Evolutionary conservation across 345 rosid species (phyloP), one percentile per base, ranked within the genome.

Genomic region (Gossypium turneri): DNA sequence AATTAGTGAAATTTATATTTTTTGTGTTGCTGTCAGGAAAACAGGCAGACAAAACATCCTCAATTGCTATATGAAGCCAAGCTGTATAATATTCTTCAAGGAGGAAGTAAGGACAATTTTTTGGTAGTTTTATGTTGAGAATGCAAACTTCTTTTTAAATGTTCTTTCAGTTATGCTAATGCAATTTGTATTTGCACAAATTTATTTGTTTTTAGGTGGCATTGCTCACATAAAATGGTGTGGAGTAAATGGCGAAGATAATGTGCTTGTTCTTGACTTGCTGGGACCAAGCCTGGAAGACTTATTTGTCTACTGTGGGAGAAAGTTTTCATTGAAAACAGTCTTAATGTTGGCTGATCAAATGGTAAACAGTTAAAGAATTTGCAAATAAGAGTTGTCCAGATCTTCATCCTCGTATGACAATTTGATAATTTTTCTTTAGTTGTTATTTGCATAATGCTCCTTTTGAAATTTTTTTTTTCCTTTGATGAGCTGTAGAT

Each of bases 261-360:
- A 89, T 67, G 81, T 81, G 8, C 79, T 86, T 24, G 83, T 87
- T 24, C 65, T 87, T 56, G 93, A 89, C 75, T 78, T 89, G 81
- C 82, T 89, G 17, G 93, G 93, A 61, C 93, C 90, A 0, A 89
- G 91, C 70, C 87, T 89, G 34, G 91, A 89, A 77, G 93, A 89
- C 81, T 67, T 89, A 67, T 88, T 88, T 71, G 90, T 85, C 67
- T 89, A 88, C 61, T 89, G 91, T 61, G 88, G 91, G 74, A 83
- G 91, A 81, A 89, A 89, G 82, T 88, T 89, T 76, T 85, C 90
- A 1, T 59, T 89, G 75, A 89, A 89, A 78, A 84, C 89, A 0
- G 93, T 89, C 77, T 59, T 89, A 73, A 87, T 87, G 89, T 72
- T 89, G 79, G 89, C 89, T 62, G 91, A 87, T 79, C 89, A 87